Percentiles rank a stretch among this genome's conserved stretches.
Evolutionary conservation across 768 basidiomycete species (phyloP).

Genomic region (Rhizopogon vulgaris): DNA sequence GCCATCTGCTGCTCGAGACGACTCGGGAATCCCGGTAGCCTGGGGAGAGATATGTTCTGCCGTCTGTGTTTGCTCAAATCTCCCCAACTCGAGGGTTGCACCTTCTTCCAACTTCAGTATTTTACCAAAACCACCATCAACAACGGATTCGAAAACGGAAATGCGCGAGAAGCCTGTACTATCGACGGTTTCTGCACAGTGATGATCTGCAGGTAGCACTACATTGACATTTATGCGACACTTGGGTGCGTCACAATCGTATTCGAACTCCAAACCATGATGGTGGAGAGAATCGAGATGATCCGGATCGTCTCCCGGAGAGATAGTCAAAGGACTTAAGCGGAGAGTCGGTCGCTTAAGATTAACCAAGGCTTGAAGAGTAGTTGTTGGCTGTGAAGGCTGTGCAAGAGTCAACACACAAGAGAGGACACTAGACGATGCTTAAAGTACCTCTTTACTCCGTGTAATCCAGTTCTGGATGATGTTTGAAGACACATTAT

Average conservation of each 20-base stretch:
- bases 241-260: conserved; percentile 85
- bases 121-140: conserved; percentile 81
- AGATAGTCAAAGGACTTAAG: conserved; percentile 54
- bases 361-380: conserved; percentile 90
- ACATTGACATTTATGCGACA: conserved; percentile 78
- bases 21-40: conserved; percentile 7
- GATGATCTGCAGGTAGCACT: conserved; percentile 59
- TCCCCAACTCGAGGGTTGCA: conserved; percentile 72
- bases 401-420: conserved; percentile 19
- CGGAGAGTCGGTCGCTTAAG: conserved; percentile 86
- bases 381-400: conserved; percentile 83
- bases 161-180: conserved; percentile 22
- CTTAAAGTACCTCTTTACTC: conserved; percentile 64
- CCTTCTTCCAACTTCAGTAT: conserved; percentile 70
- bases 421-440: conserved; percentile 4
- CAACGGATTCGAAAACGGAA: conserved; percentile 40
- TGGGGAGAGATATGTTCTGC: conserved; percentile 15
- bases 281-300: conserved; percentile 48
- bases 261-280: conserved; percentile 86
- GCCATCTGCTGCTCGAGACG: conserved; percentile 3
- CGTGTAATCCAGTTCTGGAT: conserved; percentile 82
- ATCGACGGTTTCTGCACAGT: conserved; percentile 39
- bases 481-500: conserved; percentile 75
- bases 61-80: conserved; percentile 48
- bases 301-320: conserved; percentile 40